These are phyloP conservation scores for Epichloe glyceriae DNA, from an alignment of 2,329 filamentous ascomycete species.

Conservation along the genomic window DNA sequence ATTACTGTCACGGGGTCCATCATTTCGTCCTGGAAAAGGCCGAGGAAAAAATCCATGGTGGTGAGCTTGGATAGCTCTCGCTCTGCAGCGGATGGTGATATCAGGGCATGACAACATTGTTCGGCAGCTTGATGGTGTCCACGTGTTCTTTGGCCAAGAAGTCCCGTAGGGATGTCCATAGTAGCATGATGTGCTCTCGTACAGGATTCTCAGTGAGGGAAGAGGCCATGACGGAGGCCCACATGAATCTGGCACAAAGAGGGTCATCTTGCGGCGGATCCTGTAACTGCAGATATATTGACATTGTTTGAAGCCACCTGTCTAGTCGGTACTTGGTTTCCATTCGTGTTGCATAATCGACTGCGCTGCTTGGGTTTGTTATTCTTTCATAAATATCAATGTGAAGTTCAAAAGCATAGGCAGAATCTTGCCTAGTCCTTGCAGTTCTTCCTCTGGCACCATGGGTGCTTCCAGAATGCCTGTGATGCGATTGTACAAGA, in stretches of 20 bases:
- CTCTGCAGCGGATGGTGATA: conserved; percentile 73
- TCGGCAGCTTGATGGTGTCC: conserved; percentile 50
- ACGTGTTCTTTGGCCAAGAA: conserved; percentile 29
- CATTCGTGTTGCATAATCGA: conserved; percentile 33
- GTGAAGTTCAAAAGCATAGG: conserved; percentile 49
- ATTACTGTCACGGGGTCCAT: conserved; percentile 76
- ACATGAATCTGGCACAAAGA: conserved; percentile 40
- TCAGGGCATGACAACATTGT: conserved; percentile 79
- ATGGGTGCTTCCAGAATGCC: conserved; percentile 25
- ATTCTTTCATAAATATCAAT: conserved; percentile 47
- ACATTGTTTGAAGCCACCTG: conserved; percentile 39
- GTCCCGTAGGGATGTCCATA: conserved; percentile 46
- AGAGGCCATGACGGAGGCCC: conserved; percentile 42
- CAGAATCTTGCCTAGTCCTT: conserved; percentile 30
- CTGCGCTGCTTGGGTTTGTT: conserved; percentile 42
- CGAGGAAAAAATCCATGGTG: conserved; percentile 92
- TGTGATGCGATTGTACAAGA: conserved; percentile 34
- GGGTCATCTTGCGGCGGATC: conserved; percentile 21
- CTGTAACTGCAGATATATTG: conserved; percentile 28
- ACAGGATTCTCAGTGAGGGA: conserved; percentile 39
- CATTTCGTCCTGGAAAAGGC: conserved; percentile 72
- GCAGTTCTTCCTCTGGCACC: conserved; percentile 14
- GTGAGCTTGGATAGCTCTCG: conserved; percentile 84
- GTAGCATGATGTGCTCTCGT: conserved; percentile 42
- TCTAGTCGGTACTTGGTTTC: conserved; percentile 37